These are phyloP conservation scores for Diplotaxis tenuifolia DNA, from an alignment of 345 rosid species.

Conservation along the genomic window DNA sequence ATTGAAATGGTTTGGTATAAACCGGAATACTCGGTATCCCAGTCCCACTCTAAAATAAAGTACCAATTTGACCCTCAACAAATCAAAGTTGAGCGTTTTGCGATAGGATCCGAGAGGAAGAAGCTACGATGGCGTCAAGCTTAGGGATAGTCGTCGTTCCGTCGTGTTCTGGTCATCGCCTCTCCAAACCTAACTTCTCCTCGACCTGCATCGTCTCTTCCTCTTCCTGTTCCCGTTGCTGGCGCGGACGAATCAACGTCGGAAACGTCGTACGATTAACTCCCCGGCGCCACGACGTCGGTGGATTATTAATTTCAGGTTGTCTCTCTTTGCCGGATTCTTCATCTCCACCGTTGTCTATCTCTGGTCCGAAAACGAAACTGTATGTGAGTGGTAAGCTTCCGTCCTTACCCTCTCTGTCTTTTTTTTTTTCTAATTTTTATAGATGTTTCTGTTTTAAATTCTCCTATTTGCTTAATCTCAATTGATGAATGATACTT, in stretches of 20 bases:
- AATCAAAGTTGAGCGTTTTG: background rate
- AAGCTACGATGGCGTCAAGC: constrained; percentile 22
- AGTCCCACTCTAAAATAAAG: background rate
- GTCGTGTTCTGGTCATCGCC: constrained; percentile 3
- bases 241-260: background rate
- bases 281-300: constrained; percentile 1
- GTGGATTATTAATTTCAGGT: background rate
- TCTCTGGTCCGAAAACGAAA: constrained; percentile 41
- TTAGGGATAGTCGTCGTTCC: constrained; percentile 19
- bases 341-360: constrained; percentile 28
- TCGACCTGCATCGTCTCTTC: constrained; percentile 16
- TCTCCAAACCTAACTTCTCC: background rate
- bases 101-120: background rate
- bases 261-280: background rate
- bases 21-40: too few species aligned
- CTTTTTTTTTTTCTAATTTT: background rate
- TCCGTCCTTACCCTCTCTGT: background rate
- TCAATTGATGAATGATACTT: background rate
- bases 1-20: background rate
- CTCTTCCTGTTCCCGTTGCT: background rate
- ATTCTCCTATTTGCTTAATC: too few species aligned
- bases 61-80: background rate
- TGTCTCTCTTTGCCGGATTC: constrained; percentile 32
- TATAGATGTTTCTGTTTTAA: background rate
- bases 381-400: constrained; percentile 68